Conservation (phyloP, 768 basidiomycete species). For the Hirschioporus abietinus region DNA sequence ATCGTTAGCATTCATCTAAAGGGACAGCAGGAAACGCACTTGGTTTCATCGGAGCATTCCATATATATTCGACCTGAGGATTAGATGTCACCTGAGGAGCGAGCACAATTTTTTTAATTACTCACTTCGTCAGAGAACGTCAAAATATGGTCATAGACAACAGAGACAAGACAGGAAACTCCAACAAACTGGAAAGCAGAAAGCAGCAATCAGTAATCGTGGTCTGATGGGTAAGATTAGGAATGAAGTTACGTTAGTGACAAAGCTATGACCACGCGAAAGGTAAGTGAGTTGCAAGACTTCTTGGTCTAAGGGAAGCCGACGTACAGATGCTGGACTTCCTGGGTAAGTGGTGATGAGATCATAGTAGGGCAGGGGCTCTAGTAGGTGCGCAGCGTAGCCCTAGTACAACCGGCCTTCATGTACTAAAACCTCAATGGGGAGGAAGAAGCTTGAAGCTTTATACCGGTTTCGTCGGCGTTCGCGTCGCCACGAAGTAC, state of each 20-base stretch:
- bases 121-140: constrained; percentile 3
- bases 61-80: background rate
- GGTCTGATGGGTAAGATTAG: too few relatives aligned
- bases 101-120: background rate
- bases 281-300: background rate
- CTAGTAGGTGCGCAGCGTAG: background rate
- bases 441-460: background rate
- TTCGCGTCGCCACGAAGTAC: background rate
- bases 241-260: background rate
- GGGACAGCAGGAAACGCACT: background rate
- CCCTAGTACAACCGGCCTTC: background rate
- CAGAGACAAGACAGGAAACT: background rate
- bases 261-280: background rate
- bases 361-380: background rate
- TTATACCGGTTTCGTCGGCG: background rate
- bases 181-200: background rate
- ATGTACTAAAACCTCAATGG: background rate
- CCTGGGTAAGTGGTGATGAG: background rate
- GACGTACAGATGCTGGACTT: background rate
- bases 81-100: background rate
- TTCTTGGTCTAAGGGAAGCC: background rate
- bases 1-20: background rate
- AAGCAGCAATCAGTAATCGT: background rate
- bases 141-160: constrained; percentile 3
- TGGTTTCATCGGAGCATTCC: background rate